Evolutionary conservation across 169 alveolate species (phyloP).

Genomic region (Plasmodium blacklocki): DNA sequence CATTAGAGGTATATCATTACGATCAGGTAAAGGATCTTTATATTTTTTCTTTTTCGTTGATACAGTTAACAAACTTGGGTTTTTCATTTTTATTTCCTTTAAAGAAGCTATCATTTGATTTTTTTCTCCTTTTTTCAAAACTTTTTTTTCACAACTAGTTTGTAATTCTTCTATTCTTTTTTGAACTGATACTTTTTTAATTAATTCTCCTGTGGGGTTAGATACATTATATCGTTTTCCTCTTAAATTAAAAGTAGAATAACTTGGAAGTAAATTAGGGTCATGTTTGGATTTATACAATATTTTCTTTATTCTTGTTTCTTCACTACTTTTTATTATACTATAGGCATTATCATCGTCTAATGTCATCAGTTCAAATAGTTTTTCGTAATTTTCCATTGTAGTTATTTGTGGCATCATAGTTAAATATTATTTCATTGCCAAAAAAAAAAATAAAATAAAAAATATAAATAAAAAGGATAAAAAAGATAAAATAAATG

Average conservation of each 20-base stretch:
- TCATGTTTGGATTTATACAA: constrained; percentile 74
- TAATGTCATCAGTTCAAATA: constrained; percentile 41
- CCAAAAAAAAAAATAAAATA: no score
- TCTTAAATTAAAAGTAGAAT: constrained; percentile 74
- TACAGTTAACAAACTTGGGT: constrained; percentile 63
- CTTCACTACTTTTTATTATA: constrained; percentile 73
- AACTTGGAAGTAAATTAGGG: constrained; percentile 72
- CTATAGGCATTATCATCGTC: constrained; percentile 73
- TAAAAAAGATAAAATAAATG: no score
- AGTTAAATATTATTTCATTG: no score
- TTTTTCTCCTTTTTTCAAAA: constrained; percentile 75
- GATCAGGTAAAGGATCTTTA: constrained; percentile 72
- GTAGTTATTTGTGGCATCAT: background rate
- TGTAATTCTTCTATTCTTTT: constrained; percentile 57
- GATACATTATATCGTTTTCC: constrained; percentile 74
- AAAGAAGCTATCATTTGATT: constrained; percentile 57
- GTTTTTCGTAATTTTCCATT: constrained; percentile 66
- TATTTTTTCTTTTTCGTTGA: constrained; percentile 61
- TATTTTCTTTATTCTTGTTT: constrained; percentile 52
- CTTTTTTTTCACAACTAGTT: constrained; percentile 49
- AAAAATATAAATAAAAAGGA: no score
- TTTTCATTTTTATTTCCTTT: constrained; percentile 59
- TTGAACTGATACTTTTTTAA: constrained; percentile 59
- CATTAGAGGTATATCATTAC: constrained; percentile 70
- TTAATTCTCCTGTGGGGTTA: constrained; percentile 49